A percentile compares a stretch with the other conserved stretches of the same genome.
Evolutionary conservation across 1,284 basidiomycete species (phyloP).

Genomic region (Xerocomus nothofagi): DNA sequence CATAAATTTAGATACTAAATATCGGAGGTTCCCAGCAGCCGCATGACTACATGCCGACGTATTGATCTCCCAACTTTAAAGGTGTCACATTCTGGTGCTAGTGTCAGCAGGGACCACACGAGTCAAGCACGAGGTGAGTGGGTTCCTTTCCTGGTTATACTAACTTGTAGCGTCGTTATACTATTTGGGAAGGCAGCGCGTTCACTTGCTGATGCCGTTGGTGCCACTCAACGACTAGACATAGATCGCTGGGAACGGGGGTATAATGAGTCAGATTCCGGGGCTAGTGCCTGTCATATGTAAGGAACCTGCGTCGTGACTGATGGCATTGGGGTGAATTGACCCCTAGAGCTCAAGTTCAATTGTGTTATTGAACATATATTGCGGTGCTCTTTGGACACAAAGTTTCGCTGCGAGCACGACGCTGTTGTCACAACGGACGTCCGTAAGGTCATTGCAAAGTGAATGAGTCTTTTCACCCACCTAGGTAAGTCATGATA

Average conservation of each 20-base stretch:
- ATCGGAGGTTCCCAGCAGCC: not conserved
- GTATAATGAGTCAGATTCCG: too few relatives aligned
- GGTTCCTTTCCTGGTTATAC: conserved; percentile 4
- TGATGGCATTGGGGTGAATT: not conserved
- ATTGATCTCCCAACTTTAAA: conserved; percentile 12
- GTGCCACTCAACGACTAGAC: not conserved
- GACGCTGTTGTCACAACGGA: not conserved
- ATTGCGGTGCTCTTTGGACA: not conserved
- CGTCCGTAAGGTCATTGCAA: not conserved
- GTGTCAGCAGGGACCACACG: not conserved
- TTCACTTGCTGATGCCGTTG: not conserved
- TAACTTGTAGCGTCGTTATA: not conserved
- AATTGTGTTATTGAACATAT: too few relatives aligned
- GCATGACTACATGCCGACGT: not conserved
- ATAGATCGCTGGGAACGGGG: too few relatives aligned
- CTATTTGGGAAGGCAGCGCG: not conserved
- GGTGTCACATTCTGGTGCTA: not conserved
- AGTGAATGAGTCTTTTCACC: not conserved
- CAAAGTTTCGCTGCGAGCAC: not conserved
- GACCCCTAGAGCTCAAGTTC: not conserved
- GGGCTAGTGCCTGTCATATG: too few relatives aligned
- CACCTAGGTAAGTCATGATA: not conserved
- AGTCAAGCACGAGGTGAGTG: conserved; percentile 6
- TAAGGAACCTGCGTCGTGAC: too few relatives aligned
- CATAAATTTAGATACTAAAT: not conserved